Evolutionary conservation across 306 rosid species (phyloP).

Genomic region (Chamaecrista fasciculata): DNA sequence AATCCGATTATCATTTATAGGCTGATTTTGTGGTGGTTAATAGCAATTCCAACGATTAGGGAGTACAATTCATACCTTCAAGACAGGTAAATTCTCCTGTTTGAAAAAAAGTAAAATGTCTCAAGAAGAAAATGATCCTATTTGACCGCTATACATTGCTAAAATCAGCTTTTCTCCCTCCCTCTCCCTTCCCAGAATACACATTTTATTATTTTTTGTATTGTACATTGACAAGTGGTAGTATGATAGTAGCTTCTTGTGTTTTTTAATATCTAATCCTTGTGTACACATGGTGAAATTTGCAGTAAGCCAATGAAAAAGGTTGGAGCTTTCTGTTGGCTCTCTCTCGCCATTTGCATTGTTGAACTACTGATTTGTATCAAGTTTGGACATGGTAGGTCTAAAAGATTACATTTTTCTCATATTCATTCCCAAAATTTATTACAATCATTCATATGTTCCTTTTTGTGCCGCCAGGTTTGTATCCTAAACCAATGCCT

Average conservation of each 20-base stretch:
- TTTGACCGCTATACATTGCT: too few relatives aligned
- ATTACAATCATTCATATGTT: neutral
- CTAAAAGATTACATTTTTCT: neutral
- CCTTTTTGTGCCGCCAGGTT: constrained; percentile 46
- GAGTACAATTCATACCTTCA: constrained; percentile 98
- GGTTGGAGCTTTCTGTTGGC: constrained; percentile 99
- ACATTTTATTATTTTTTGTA: neutral
- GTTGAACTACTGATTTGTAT: constrained; percentile 95
- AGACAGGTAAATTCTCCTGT: constrained; percentile 68
- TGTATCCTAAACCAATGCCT: constrained; percentile 94
- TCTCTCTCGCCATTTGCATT: constrained; percentile 92
- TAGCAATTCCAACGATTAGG: constrained; percentile 95
- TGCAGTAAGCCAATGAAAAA: constrained; percentile 87
- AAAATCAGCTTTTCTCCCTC: neutral
- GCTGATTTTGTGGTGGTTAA: constrained; percentile 95
- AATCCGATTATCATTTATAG: constrained; percentile 88
- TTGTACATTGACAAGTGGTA: neutral
- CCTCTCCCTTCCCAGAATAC: neutral
- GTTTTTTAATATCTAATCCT: constrained; percentile 8
- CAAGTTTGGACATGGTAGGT: constrained; percentile 90
- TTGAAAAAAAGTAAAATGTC: neutral
- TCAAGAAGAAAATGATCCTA: neutral
- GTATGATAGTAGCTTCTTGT: neutral
- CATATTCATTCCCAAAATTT: neutral
- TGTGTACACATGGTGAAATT: neutral